Evolutionary conservation across 495 filamentous ascomycete genomes (phyloP).

Genomic region (Sporormia fimetaria): DNA sequence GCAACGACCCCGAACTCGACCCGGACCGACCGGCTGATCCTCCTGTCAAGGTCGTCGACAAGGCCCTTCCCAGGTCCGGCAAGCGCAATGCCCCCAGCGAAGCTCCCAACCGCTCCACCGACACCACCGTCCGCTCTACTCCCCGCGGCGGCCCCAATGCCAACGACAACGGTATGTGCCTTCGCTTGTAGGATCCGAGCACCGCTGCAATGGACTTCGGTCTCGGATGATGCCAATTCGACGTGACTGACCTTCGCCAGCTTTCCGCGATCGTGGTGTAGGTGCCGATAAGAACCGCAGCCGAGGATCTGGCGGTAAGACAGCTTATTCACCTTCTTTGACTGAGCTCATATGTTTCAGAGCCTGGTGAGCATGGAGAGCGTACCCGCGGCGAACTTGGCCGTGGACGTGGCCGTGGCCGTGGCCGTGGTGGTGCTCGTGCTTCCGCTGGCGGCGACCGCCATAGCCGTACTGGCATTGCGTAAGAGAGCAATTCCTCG

Average conservation of each 20-base stretch:
- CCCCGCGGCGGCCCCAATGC: constrained; percentile 38
- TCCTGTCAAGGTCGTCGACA: constrained; percentile 78
- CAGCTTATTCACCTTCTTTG: constrained; percentile 33
- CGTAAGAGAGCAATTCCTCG: constrained; percentile 40
- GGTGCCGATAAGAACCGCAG: constrained; percentile 72
- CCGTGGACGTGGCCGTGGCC: constrained; percentile 32
- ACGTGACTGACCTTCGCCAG: constrained; percentile 38
- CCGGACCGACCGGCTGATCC: constrained; percentile 62
- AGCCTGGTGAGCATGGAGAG: constrained; percentile 20
- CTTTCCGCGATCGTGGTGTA: constrained; percentile 82
- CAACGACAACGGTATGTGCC: constrained; percentile 26
- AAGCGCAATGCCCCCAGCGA: constrained; percentile 85
- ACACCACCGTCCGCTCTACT: constrained; percentile 28
- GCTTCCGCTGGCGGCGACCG: constrained; percentile 49
- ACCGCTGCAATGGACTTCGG: no score
- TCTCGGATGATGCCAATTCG: no score
- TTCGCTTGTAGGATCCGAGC: no score
- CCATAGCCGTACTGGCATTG: constrained; percentile 61
- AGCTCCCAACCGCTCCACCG: constrained; percentile 40
- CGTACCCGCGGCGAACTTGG: constrained; percentile 49
- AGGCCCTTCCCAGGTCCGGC: constrained; percentile 59
- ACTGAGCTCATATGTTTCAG: constrained; percentile 25
- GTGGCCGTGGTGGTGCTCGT: constrained; percentile 44
- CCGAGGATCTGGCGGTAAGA: constrained; percentile 62
- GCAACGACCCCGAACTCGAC: constrained; percentile 84